Evolutionary conservation across 2,329 filamentous ascomycete genomes (phyloP).

Genomic region (Aspergillus awamori): DNA sequence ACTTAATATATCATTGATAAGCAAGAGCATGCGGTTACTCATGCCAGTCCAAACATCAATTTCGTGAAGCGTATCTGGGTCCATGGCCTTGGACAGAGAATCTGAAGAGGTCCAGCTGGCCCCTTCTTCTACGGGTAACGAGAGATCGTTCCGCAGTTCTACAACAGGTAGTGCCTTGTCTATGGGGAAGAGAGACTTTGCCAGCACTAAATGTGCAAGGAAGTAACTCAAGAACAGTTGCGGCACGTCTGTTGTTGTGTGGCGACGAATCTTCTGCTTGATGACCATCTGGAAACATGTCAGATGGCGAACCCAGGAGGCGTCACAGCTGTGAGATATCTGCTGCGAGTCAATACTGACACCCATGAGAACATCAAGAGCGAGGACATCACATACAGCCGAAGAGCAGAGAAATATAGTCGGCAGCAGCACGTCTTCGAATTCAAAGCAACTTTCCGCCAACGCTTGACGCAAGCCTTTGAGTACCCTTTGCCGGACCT

Average conservation of each 20-base stretch:
- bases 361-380: neutral
- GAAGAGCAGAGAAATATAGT: constrained; percentile 14
- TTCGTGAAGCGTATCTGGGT: neutral
- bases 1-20: constrained; percentile 5
- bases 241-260: neutral
- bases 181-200: constrained; percentile 1
- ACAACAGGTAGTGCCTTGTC: neutral
- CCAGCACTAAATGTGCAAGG: constrained; percentile 1
- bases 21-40: constrained; percentile 1
- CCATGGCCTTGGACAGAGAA: neutral
- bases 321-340: constrained; percentile 12
- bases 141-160: neutral
- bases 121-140: neutral
- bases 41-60: constrained; percentile 5
- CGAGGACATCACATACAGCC: neutral
- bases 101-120: neutral
- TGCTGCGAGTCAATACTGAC: neutral
- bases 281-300: constrained; percentile 12
- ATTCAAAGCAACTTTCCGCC: neutral
- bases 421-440: constrained; percentile 8
- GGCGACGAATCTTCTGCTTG: neutral
- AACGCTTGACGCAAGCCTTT: constrained; percentile 6
- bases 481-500: constrained; percentile 5
- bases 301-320: constrained; percentile 8
- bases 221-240: constrained; percentile 6